Conservation (phyloP, 208 protist species). For the Porcisia hertigi region DNA sequence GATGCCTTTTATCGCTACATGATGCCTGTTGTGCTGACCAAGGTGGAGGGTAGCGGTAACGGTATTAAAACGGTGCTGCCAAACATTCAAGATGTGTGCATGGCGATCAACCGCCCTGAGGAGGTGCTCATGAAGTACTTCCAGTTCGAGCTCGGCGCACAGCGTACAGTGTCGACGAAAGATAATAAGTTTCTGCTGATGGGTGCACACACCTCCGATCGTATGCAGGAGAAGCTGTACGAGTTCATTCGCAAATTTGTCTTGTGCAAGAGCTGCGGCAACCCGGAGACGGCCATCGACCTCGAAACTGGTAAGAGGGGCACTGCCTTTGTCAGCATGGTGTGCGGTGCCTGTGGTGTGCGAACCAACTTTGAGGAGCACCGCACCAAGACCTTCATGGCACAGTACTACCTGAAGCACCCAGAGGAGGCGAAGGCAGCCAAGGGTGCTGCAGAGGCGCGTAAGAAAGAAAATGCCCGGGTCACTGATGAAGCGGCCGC, state of each 20-base stretch:
- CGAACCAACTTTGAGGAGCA: slow-evolving; percentile 35
- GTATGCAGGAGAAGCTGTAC: slow-evolving; percentile 85
- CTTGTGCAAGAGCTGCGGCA: slow-evolving; percentile 87
- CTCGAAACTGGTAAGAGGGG: slow-evolving; percentile 62
- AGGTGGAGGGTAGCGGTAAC: slow-evolving; percentile 94
- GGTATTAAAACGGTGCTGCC: slow-evolving; percentile 94
- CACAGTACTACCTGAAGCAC: slow-evolving; percentile 77
- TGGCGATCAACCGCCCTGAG: slow-evolving; percentile 87
- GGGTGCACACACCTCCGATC: slow-evolving; percentile 74
- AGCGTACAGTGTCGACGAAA: slow-evolving; percentile 75
- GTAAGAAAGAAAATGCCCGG: slow-evolving; percentile 32
- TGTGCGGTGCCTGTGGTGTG: slow-evolving; percentile 80
- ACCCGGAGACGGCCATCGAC: slow-evolving; percentile 80
- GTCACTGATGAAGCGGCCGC: slow-evolving; percentile 27
- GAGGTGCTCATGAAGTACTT: slow-evolving; percentile 91
- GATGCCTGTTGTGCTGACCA: slow-evolving; percentile 90
- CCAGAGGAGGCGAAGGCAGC: slow-evolving; percentile 47
- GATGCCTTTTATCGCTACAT: slow-evolving; percentile 95
- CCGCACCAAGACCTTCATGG: slow-evolving; percentile 58
- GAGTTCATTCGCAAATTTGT: slow-evolving; percentile 88
- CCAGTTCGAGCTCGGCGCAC: slow-evolving; percentile 84
- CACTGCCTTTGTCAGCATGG: slow-evolving; percentile 42
- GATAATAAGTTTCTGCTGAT: slow-evolving; percentile 91
- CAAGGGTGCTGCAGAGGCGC: slow-evolving; percentile 52
- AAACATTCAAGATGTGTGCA: slow-evolving; percentile 93